A percentile compares a stretch with the other conserved stretches of the same genome.
These are phyloP conservation scores for Phoma sp. DNA, from an alignment of 2,329 filamentous ascomycete genomes.

Conservation along the genomic window DNA sequence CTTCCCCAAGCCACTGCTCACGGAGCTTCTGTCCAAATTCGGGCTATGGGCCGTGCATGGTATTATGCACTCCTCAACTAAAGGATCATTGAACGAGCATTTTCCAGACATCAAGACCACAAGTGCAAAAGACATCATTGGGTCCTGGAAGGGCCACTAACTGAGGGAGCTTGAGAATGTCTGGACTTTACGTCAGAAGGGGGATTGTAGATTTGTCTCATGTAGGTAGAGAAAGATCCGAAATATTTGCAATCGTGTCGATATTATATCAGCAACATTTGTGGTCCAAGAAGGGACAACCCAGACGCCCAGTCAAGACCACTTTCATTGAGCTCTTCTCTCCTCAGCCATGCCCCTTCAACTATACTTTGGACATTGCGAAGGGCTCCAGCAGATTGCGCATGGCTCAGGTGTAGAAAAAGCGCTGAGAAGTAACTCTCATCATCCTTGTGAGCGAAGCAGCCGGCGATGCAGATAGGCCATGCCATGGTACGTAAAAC, in stretches of 20 bases:
- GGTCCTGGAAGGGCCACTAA: conserved; percentile 14
- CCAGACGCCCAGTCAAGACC: conserved; percentile 15
- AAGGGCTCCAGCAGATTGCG: conserved; percentile 13
- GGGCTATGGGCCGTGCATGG: conserved; percentile 19
- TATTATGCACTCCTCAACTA: conserved; percentile 5
- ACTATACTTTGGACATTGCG: conserved; percentile 15
- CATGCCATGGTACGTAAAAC: conserved; percentile 20
- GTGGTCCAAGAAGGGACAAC: conserved; percentile 12
- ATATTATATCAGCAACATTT: conserved; percentile 12
- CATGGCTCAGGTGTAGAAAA: conserved; percentile 1
- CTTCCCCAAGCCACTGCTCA: conserved; percentile 24
- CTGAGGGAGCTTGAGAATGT: background rate
- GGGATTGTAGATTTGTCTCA: background rate
- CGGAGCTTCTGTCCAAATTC: conserved; percentile 18
- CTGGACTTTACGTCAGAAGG: too few species aligned
- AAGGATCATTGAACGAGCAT: conserved; percentile 22
- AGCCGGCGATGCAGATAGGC: conserved; percentile 21
- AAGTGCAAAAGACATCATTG: conserved; percentile 20
- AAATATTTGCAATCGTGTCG: background rate
- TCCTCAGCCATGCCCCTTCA: conserved; percentile 7
- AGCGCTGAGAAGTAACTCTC: conserved; percentile 3
- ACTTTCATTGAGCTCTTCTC: background rate
- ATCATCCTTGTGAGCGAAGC: conserved; percentile 9
- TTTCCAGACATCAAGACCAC: conserved; percentile 24
- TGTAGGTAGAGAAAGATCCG: too few species aligned